These are phyloP conservation scores for Trichoderma gracile DNA, from an alignment of 2,329 filamentous ascomycete genomes.

Conservation along the genomic window DNA sequence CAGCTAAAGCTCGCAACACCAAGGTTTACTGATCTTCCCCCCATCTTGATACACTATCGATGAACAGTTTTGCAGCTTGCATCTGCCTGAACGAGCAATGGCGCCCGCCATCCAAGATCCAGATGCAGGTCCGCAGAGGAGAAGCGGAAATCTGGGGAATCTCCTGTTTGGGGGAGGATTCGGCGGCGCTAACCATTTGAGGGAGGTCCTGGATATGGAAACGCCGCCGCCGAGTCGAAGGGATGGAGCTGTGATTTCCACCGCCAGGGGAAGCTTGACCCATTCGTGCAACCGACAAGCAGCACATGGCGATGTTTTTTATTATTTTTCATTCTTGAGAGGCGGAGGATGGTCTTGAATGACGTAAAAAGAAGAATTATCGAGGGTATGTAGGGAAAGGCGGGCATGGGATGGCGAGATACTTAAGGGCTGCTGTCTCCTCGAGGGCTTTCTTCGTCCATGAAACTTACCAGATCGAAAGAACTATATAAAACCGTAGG, in stretches of 20 bases:
- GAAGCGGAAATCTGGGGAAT: slow-evolving; percentile 4
- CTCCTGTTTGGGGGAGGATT: not conserved
- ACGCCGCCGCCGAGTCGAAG: slow-evolving; percentile 6
- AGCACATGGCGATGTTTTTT: slow-evolving; percentile 13
- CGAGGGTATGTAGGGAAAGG: not conserved
- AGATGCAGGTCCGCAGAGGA: slow-evolving; percentile 1
- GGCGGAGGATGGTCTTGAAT: slow-evolving; percentile 18
- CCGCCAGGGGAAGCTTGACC: slow-evolving; percentile 8
- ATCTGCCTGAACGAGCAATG: slow-evolving; percentile 12
- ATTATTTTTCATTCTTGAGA: not conserved
- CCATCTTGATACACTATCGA: not conserved
- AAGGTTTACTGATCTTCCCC: not conserved
- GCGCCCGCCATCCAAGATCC: slow-evolving; percentile 13
- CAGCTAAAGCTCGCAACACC: not conserved
- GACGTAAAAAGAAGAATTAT: slow-evolving; percentile 22
- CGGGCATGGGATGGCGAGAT: not conserved
- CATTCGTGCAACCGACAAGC: slow-evolving; percentile 4
- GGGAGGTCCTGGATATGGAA: slow-evolving; percentile 2
- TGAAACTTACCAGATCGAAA: no score
- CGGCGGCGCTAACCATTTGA: slow-evolving; percentile 24
- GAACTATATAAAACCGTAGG: no score
- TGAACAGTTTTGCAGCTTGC: not conserved
- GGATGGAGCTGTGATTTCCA: not conserved
- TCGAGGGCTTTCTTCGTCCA: not conserved
- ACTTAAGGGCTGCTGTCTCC: slow-evolving; percentile 17